These are phyloP conservation scores for Groenewaldozyma salmanticensis DNA, from an alignment of 805 yeast species.

Conservation along the genomic window DNA sequence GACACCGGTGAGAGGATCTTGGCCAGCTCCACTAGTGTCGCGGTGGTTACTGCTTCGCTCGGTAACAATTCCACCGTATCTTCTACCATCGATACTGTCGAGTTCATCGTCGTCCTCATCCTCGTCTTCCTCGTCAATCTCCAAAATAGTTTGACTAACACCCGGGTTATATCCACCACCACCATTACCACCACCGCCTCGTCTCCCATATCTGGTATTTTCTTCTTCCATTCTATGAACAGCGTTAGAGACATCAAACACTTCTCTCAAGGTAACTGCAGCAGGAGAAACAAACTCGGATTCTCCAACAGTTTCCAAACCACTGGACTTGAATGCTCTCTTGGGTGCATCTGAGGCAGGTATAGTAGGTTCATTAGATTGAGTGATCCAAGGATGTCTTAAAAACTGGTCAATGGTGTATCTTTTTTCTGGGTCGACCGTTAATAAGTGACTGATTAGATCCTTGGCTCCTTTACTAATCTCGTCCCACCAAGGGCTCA, in stretches of 20 bases:
- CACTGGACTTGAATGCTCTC: too few species aligned
- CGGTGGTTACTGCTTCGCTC: not conserved
- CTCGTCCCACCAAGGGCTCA: conserved; percentile 88
- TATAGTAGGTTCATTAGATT: conserved; percentile 18
- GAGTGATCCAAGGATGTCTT: conserved; percentile 66
- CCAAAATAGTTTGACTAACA: conserved; percentile 18
- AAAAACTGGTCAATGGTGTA: conserved; percentile 65
- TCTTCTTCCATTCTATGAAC: conserved; percentile 76
- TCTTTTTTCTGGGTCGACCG: conserved; percentile 60
- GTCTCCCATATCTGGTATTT: conserved; percentile 25
- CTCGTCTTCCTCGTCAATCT: conserved; percentile 22
- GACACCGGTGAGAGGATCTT: not conserved
- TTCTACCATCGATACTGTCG: conserved; percentile 5
- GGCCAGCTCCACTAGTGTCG: not conserved
- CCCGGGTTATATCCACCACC: conserved; percentile 16
- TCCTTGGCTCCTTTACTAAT: conserved; percentile 59
- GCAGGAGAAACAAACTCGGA: conserved; percentile 34
- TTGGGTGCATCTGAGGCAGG: conserved; percentile 21
- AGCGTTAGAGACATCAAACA: conserved; percentile 78
- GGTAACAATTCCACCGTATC: not conserved
- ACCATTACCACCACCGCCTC: conserved; percentile 8
- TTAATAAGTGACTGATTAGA: conserved; percentile 54
- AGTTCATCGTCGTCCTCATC: conserved; percentile 24
- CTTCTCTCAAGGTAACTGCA: conserved; percentile 74
- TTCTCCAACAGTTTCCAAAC: not conserved